phyloP scores from a whole-genome alignment of 2,329 filamentous ascomycete genomes.

The Chaetothyriales sp. region DNA sequence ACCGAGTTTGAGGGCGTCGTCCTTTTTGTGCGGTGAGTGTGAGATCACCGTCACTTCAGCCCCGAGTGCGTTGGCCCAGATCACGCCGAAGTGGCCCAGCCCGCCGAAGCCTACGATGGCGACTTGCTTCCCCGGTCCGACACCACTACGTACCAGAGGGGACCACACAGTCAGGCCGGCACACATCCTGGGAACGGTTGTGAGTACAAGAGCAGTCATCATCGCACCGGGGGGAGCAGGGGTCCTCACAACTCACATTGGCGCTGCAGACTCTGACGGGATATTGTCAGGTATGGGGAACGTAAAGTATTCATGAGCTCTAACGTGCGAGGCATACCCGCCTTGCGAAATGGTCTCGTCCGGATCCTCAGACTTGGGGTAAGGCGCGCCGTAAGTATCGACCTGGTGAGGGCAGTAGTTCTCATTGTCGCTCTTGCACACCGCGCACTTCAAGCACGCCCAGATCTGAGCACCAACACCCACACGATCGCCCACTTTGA shows the following conservation, averaged over 20 bases:
- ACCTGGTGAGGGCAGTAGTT: constrained; percentile 50
- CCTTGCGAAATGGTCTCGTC: constrained; percentile 53
- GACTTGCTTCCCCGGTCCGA: constrained; percentile 48
- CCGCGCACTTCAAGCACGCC: constrained; percentile 50
- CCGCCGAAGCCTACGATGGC: constrained; percentile 41
- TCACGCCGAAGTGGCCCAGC: constrained; percentile 56
- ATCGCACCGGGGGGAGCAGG: constrained; percentile 12
- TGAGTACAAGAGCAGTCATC: constrained; percentile 55
- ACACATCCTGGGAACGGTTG: constrained; percentile 39
- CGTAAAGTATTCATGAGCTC: constrained; percentile 62
- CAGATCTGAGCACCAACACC: constrained; percentile 57
- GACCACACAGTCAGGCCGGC: constrained; percentile 70
- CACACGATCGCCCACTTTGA: constrained; percentile 50
- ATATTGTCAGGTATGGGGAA: constrained; percentile 61
- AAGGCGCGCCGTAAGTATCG: constrained; percentile 37
- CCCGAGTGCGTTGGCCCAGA: constrained; percentile 55
- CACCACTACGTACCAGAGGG: constrained; percentile 62
- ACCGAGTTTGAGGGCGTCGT: constrained; percentile 45
- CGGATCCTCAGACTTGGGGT: constrained; percentile 32
- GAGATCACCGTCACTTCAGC: constrained; percentile 51
- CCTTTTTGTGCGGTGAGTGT: constrained; percentile 45
- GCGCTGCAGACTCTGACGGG: constrained; percentile 31
- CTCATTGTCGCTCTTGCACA: constrained; percentile 54
- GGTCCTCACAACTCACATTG: constrained; percentile 6
- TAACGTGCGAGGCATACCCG: constrained; percentile 54